Conservation (phyloP, 140 eudicot species). For the Bidens hawaiensis region DNA sequence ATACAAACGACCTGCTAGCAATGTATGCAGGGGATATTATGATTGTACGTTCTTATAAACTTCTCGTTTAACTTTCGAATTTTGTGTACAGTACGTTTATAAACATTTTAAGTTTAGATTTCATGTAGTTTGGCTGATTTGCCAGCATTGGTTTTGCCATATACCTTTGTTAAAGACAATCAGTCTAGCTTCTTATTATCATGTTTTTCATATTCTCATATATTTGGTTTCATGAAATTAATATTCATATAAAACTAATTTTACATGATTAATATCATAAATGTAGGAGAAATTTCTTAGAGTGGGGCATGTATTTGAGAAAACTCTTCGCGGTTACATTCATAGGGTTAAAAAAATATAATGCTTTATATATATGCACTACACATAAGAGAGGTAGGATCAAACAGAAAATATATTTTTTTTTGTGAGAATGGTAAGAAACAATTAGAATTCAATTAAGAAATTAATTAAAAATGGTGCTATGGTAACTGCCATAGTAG, state of each 20-base stretch:
- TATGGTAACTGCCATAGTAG: no score
- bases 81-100: background rate
- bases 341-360: no score
- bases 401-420: no score
- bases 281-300: constrained; percentile 82
- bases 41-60: constrained; percentile 57
- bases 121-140: constrained; percentile 97
- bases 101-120: no score
- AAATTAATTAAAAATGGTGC: no score
- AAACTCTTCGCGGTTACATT: constrained; percentile 71
- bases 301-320: constrained; percentile 94
- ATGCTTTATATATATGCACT: constrained; percentile 22
- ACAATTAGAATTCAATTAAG: no score
- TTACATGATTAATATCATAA: constrained; percentile 8
- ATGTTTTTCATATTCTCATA: constrained; percentile 2
- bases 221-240: background rate
- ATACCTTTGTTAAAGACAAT: constrained; percentile 66
- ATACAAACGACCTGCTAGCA: constrained; percentile 91
- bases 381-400: no score
- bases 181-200: constrained; percentile 12
- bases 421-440: no score
- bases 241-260: background rate
- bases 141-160: constrained; percentile 92
- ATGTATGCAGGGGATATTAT: constrained; percentile 98
- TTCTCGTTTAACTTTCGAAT: background rate